Evolutionary conservation across 306 rosid genomes (phyloP).

Genomic region (Oemleria cerasiformis): DNA sequence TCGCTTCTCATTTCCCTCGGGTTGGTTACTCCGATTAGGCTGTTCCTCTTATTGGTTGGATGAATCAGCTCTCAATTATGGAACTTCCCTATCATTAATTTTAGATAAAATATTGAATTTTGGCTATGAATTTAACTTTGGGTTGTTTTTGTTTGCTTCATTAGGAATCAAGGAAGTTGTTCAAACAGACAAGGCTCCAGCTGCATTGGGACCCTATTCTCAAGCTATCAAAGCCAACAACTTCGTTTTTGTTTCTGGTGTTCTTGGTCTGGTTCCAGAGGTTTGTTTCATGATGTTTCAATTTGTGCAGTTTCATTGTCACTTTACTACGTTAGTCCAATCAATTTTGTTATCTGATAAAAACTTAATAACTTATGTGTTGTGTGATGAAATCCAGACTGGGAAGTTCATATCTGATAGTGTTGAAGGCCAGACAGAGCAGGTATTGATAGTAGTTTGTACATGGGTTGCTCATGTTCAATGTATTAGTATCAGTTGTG

Average conservation of each 20-base stretch:
- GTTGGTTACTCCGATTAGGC: not conserved
- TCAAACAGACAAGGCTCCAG: constrained; percentile 86
- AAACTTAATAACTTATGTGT: not conserved
- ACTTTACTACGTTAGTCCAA: not conserved
- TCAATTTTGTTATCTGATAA: constrained; percentile 3
- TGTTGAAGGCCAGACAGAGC: constrained; percentile 92
- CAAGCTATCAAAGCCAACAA: constrained; percentile 90
- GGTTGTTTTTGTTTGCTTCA: constrained; percentile 5
- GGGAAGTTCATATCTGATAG: constrained; percentile 78
- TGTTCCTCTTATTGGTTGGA: not conserved
- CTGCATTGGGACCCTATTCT: constrained; percentile 93
- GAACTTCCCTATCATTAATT: not conserved
- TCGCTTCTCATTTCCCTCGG: not conserved
- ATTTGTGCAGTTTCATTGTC: not conserved
- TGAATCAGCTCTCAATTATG: not conserved
- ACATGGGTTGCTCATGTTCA: not conserved
- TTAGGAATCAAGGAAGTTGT: constrained; percentile 78
- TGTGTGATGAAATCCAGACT: constrained; percentile 44
- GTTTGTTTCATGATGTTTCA: constrained; percentile 29
- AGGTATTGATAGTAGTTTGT: constrained; percentile 39
- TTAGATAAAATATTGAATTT: not conserved
- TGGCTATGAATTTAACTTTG: not conserved
- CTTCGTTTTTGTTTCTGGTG: constrained; percentile 80
- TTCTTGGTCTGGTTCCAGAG: constrained; percentile 88
- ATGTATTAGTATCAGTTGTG: not conserved